A percentile compares a stretch with the other conserved stretches of the same genome.
Conservation (phyloP, 495 filamentous ascomycete species). For the Wilcoxina mikolae region DNA sequence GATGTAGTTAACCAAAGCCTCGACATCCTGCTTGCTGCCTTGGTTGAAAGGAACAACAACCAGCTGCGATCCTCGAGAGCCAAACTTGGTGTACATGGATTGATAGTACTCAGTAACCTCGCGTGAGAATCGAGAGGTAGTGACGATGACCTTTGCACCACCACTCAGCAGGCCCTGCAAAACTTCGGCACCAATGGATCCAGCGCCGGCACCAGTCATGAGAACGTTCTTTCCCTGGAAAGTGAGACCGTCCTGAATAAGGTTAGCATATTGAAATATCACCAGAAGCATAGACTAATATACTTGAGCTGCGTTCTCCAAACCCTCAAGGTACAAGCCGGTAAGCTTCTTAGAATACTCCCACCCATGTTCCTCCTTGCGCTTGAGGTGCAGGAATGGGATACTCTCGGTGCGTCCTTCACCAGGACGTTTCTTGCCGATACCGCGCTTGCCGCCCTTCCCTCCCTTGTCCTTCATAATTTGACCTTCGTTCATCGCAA, state of each 20-base stretch:
- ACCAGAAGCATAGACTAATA: too few species aligned
- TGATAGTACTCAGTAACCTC: conserved; percentile 99
- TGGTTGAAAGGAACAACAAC: conserved; percentile 99
- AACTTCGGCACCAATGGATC: conserved; percentile 97
- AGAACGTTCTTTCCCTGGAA: conserved; percentile 92
- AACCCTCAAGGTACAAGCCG: conserved; percentile 73
- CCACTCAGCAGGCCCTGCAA: conserved; percentile 92
- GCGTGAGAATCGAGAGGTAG: conserved; percentile 87
- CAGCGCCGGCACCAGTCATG: conserved; percentile 96
- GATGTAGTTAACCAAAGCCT: conserved; percentile 84
- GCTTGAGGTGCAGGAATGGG: conserved; percentile 92
- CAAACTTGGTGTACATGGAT: conserved; percentile 89
- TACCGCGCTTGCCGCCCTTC: conserved; percentile 17
- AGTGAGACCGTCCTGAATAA: conserved; percentile 49
- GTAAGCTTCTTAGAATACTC: conserved; percentile 98
- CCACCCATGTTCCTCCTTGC: conserved; percentile 88
- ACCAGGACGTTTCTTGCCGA: conserved; percentile 6
- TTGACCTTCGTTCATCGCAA: conserved; percentile 94
- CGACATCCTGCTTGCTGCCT: conserved; percentile 87
- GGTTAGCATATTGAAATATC: conserved; percentile 11
- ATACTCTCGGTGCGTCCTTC: conserved; percentile 62
- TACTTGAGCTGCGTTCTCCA: conserved; percentile 68
- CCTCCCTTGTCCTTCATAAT: conserved; percentile 77
- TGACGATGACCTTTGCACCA: conserved; percentile 89
- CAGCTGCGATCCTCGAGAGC: conserved; percentile 84